Base-by-base conservation (phyloP, 73 alveolate genomes). In the Uronychia setigera region DNA sequence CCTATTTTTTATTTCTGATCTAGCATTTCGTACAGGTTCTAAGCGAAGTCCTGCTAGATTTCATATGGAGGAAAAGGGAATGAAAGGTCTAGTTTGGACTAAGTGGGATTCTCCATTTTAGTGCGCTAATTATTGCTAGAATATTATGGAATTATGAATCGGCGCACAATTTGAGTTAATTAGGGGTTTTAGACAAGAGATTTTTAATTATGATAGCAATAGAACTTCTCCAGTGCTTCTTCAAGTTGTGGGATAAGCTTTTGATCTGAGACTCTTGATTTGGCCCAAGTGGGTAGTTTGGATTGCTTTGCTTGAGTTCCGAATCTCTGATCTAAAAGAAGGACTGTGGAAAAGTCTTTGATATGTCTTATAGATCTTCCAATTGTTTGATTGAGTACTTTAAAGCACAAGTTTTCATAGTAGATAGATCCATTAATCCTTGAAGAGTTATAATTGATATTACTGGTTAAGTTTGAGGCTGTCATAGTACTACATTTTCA, bases 281-380 rank as follows among this genome's bases (percentile, higher is more conserved):
- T n/a, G n/a, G n/a, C n/a, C n/a, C n/a, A n/a, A n/a, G n/a, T n/a
- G n/a, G n/a, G n/a, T n/a, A n/a, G n/a, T n/a, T n/a, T n/a, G n/a
- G n/a, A n/a, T n/a, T n/a, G n/a, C n/a, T n/a, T n/a, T n/a, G n/a
- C n/a, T n/a, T n/a, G n/a, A n/a, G n/a, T n/a, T n/a, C n/a, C n/a
- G n/a, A n/a, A n/a, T n/a, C n/a, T n/a, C n/a, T n/a, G n/a, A n/a
- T n/a, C n/a, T n/a, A n/a, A n/a, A n/a, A n/a, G n/a, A n/a, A n/a
- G n/a, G n/a, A n/a, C n/a, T n/a, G 88, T 59, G 19, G 99, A 96
- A 94, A 83, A 97, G 89, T 97, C 99, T 79, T 96, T 91, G 74
- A 84, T 90, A 87, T 97, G 98, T 77, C 99, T 92, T 26, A 97
- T 94, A 26, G 98, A 92, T 87, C 99, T 96, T 26, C 99, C 99